Conservation (phyloP, 352 stramenopile species). For the Phytophthora kernoviae region DNA sequence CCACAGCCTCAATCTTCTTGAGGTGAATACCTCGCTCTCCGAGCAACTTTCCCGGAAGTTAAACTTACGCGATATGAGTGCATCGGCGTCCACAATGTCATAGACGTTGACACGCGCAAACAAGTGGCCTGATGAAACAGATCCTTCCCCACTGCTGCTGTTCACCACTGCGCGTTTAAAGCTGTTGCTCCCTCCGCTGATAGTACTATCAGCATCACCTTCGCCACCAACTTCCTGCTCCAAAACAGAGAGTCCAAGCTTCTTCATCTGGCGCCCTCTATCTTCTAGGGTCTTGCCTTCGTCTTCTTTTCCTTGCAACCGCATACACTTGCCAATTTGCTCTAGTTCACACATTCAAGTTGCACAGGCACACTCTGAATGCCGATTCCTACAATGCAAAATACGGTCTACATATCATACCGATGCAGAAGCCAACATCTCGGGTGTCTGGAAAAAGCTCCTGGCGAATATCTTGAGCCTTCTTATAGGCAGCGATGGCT, state of each 20-base stretch:
- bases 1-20: slow-evolving; percentile 64
- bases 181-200: slow-evolving; percentile 23
- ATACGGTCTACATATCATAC: slow-evolving; percentile 28
- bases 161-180: slow-evolving; percentile 36
- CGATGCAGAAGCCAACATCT: slow-evolving; percentile 80
- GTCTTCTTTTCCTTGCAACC: slow-evolving; percentile 61
- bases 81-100: slow-evolving; percentile 43
- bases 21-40: slow-evolving; percentile 67
- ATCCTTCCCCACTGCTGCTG: slow-evolving; percentile 19
- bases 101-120: slow-evolving; percentile 40
- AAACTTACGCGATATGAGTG: slow-evolving; percentile 60
- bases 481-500: slow-evolving; percentile 66
- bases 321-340: slow-evolving; percentile 83
- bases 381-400: neutral
- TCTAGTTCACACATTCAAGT: slow-evolving; percentile 35
- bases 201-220: slow-evolving; percentile 20
- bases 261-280: slow-evolving; percentile 66
- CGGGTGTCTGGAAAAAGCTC: slow-evolving; percentile 73
- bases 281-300: slow-evolving; percentile 60
- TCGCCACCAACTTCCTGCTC: slow-evolving; percentile 36
- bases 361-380: neutral
- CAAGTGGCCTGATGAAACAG: slow-evolving; percentile 32
- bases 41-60: slow-evolving; percentile 67
- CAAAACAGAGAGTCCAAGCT: slow-evolving; percentile 47
- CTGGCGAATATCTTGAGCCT: slow-evolving; percentile 75